Conservation (phyloP, 768 basidiomycete species). For the Kwoniella dendrophila region DNA sequence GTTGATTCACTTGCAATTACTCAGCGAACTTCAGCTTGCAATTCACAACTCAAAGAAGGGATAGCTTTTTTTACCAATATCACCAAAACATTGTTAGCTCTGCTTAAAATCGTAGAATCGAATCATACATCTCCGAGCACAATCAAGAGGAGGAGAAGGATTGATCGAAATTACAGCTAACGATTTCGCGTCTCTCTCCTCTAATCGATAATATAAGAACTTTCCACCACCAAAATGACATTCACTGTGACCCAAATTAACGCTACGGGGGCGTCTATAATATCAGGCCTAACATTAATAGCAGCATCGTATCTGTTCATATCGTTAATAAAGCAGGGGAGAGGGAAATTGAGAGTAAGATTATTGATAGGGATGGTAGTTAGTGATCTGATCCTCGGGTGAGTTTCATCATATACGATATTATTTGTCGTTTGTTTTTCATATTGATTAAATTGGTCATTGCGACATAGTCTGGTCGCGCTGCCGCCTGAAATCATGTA, state of each 20-base stretch:
- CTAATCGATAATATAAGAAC: no score
- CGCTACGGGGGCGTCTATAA: conserved; percentile 44
- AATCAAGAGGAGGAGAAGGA: no score
- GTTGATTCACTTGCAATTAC: no score
- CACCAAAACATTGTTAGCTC: no score
- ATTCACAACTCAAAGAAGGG: no score
- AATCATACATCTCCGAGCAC: no score
- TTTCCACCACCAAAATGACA: background rate
- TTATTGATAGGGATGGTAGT: conserved; percentile 52
- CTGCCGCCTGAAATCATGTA: conserved; percentile 34
- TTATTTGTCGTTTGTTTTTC: background rate
- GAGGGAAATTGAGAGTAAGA: conserved; percentile 47
- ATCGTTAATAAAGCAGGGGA: conserved; percentile 36
- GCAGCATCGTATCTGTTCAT: conserved; percentile 39
- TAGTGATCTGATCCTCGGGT: conserved; percentile 52
- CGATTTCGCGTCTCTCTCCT: no score
- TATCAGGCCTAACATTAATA: conserved; percentile 40
- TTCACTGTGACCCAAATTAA: conserved; percentile 20
- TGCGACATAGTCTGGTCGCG: conserved; percentile 2
- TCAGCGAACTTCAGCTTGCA: no score
- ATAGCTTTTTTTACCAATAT: no score
- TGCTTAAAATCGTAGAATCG: no score
- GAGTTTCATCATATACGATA: conserved; percentile 13
- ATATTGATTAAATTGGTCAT: background rate
- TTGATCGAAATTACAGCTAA: no score